Evolutionary conservation across 2,329 filamentous ascomycete species (phyloP), one percentile per base, ranked within the genome.

Genomic region (Monascus ruber): DNA sequence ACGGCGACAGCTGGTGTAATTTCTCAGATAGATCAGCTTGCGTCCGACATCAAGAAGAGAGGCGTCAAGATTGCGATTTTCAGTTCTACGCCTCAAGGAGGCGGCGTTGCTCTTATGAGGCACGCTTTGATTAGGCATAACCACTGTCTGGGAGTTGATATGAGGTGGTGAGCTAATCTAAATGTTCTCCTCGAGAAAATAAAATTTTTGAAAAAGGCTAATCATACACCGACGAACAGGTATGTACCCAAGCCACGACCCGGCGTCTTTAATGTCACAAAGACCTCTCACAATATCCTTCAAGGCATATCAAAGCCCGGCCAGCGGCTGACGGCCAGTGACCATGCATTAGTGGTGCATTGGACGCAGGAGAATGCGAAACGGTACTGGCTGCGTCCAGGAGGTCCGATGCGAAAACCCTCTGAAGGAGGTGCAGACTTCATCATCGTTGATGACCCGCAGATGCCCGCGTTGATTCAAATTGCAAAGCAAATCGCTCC

Each of bases 211-310:
- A 26, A 17, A 35, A 34, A 38, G 24, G 35, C 43, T 44, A 38
- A 49, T 42, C 27, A 25, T 35, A 26, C 26, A 27, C 5, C 29
- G 5, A 17, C 6, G n/a, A 29, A 27, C 34, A 75, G 72, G 71
- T 77, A 73, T 44, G 84, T 89, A 1, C 85, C 85, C 5, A 86
- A 85, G 58, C 83, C 85, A 24, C 79, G 81, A 37, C 83, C 83
- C 3, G 79, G 82, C 10, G 78, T 89, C 7, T 91, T 91, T 62
- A 73, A 83, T 37, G 81, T 85, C 60, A 91, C 85, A 48, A 91
- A 91, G 65, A 87, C 82, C 48, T 83, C 87, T 50, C 85, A 91
- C 73, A 91, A 91, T 62, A 88, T 89, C 47, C 76, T 91, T 2
- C 85, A 91, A 63, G 85, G 84, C 6, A 84, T 88, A 33, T 77